These are phyloP conservation scores for Furcasterigmium sp. DNA, from an alignment of 2,329 filamentous ascomycete species.

Conservation along the genomic window DNA sequence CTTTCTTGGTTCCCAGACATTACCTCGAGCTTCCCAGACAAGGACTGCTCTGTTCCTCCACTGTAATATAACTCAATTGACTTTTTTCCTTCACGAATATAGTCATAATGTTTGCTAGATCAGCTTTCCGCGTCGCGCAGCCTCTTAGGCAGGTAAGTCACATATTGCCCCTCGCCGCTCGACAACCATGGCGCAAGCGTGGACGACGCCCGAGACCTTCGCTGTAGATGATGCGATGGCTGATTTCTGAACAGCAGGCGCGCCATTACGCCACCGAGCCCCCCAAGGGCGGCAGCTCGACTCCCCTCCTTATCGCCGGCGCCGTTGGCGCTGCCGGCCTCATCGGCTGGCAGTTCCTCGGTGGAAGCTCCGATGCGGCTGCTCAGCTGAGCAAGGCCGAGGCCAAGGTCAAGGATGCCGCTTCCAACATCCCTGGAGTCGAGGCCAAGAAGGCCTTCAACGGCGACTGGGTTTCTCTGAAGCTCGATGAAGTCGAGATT, in stretches of 20 bases:
- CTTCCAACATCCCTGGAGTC: constrained; percentile 22
- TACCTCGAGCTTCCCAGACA: constrained; percentile 2
- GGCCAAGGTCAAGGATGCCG: constrained; percentile 42
- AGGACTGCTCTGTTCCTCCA: neutral
- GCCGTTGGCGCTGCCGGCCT: constrained; percentile 54
- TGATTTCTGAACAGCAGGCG: constrained; percentile 37
- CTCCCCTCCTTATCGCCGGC: constrained; percentile 55
- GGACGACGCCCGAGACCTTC: too few species aligned
- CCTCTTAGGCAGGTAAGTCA: constrained; percentile 60
- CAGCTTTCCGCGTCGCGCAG: constrained; percentile 57
- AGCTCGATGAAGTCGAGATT: constrained; percentile 70
- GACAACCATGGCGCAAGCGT: too few species aligned
- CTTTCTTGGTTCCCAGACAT: neutral
- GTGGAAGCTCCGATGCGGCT: constrained; percentile 41
- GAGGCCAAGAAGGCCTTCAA: constrained; percentile 54
- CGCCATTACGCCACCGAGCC: constrained; percentile 66
- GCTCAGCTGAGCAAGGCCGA: constrained; percentile 59
- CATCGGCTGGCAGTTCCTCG: constrained; percentile 48
- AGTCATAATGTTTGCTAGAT: constrained; percentile 61
- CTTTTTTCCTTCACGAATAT: constrained; percentile 2
- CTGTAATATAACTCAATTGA: constrained; percentile 7
- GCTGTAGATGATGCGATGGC: constrained; percentile 5
- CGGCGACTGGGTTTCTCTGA: constrained; percentile 78
- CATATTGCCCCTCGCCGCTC: constrained; percentile 3
- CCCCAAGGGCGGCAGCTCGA: constrained; percentile 50